A percentile compares a stretch with the other conserved stretches of the same genome.
These are phyloP conservation scores for Ustanciosporium gigantosporum DNA, from an alignment of 1,284 basidiomycete species.

Conservation along the genomic window DNA sequence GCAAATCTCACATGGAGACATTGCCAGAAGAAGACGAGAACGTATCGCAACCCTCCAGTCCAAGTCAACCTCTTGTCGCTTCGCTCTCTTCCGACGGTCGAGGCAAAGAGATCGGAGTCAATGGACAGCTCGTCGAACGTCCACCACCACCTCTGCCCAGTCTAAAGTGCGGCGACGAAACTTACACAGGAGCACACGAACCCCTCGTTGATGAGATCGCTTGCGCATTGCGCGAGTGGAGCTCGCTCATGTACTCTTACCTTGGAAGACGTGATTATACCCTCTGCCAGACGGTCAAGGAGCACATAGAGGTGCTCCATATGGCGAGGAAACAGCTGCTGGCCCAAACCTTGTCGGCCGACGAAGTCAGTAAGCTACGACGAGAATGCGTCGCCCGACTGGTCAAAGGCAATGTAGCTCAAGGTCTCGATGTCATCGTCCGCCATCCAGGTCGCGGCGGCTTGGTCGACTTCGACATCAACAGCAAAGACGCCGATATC, in stretches of 20 bases:
- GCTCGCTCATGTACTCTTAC: conserved; percentile 86
- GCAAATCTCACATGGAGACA: conserved; percentile 34
- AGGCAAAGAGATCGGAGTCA: conserved; percentile 20
- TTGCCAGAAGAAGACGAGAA: conserved; percentile 42
- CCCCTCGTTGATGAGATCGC: conserved; percentile 97
- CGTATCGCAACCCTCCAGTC: conserved; percentile 29
- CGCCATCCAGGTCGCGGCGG: conserved; percentile 88
- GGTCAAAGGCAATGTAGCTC: conserved; percentile 86
- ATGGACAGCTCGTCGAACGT: conserved; percentile 33
- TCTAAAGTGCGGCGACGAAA: conserved; percentile 67
- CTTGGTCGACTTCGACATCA: conserved; percentile 68
- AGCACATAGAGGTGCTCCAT: conserved; percentile 88
- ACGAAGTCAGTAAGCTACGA: conserved; percentile 81
- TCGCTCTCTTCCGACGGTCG: conserved; percentile 7
- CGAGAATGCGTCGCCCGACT: conserved; percentile 84
- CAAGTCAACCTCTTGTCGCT: conserved; percentile 6
- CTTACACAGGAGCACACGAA: conserved; percentile 64
- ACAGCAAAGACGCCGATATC: conserved; percentile 38
- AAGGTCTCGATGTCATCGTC: conserved; percentile 91
- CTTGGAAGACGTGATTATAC: conserved; percentile 85
- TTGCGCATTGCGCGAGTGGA: conserved; percentile 93
- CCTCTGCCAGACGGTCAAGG: conserved; percentile 81
- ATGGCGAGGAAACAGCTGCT: conserved; percentile 85
- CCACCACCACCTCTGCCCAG: conserved; percentile 88
- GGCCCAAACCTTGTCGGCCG: conserved; percentile 79